Evolutionary conservation across 345 rosid species (phyloP).

Genomic region (Carallia brachiata): DNA sequence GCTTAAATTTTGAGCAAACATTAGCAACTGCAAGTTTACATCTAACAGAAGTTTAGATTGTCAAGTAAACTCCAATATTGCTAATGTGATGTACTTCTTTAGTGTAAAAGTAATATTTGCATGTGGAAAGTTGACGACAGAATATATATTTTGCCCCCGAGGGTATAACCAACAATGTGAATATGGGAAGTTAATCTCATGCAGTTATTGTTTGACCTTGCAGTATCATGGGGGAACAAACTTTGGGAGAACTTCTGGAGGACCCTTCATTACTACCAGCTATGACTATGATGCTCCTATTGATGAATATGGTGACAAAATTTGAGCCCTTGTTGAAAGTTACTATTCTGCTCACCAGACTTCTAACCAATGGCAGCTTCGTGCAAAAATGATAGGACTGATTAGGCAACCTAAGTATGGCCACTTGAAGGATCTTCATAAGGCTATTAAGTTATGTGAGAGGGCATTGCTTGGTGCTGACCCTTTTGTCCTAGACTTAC

Average conservation of each 20-base stretch:
- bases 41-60: background rate
- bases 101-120: background rate
- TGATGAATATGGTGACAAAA: slow-evolving; percentile 27
- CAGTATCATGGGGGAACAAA: slow-evolving; percentile 35
- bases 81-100: background rate
- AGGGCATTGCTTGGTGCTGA: slow-evolving; percentile 24
- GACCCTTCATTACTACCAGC: slow-evolving; percentile 31
- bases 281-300: slow-evolving; percentile 34
- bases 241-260: slow-evolving; percentile 31
- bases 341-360: background rate
- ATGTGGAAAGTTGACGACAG: background rate
- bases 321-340: background rate
- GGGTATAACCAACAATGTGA: background rate
- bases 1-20: background rate
- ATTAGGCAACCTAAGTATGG: slow-evolving; percentile 30
- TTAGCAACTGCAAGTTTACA: slow-evolving; percentile 1
- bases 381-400: slow-evolving; percentile 12
- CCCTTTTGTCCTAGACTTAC: slow-evolving; percentile 15
- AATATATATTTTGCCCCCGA: background rate
- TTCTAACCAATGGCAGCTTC: background rate
- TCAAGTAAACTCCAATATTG: background rate
- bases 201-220: background rate
- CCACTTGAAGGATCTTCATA: slow-evolving; percentile 28
- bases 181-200: background rate
- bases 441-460: slow-evolving; percentile 24